Base-by-base conservation (phyloP, 2,329 filamentous ascomycete genomes). In the Talaromyces sp. region DNA sequence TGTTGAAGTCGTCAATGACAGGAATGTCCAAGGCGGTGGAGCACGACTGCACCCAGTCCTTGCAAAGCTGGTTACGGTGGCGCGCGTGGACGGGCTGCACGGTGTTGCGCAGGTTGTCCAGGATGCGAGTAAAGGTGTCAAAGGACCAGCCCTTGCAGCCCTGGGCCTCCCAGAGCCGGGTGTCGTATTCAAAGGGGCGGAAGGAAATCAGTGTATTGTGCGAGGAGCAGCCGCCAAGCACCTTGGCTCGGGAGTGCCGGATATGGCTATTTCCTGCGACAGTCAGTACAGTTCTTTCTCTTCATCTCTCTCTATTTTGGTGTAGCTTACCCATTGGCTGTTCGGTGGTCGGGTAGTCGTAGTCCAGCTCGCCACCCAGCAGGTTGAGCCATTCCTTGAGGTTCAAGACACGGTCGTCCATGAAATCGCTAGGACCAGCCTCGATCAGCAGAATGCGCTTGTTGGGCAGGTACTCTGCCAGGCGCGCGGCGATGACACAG, bases 161-260 rank as follows among this genome's bases (percentile, higher is more conserved):
- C 71, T 91, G 82, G 34, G 85, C 85, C 70, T 93, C 88, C 92
- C 92, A 96, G 69, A 90, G 84, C 72, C 91, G 84, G 79, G 90
- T 86, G 77, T 96, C 92, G 76, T 96, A 93, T 76, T 92, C 87
- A 73, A 96, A 96, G 7, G 92, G 91, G 30, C 92, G 87, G 85
- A 96, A 96, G 18, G 90, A 95, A 76, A 96, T 96, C 70, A 96
- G 83, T 23, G 92, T 96, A 79, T 96, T 96, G 83, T 96, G 92
- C 63, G 90, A 94, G 52, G 92, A 96, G 83, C 92, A 96, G 67
- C 92, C 92, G 68, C 92, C 92, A 33, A 96, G 85, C 44, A 96
- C 92, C 82, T 96, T 96, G 66, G 92, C 92, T 65, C 92, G 89
- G 14, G 92, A 96, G 81, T 96, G 92, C 66, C 92, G 88, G 79